phyloP scores from a whole-genome alignment of 257 asterid species.

The Eustoma russellianum region DNA sequence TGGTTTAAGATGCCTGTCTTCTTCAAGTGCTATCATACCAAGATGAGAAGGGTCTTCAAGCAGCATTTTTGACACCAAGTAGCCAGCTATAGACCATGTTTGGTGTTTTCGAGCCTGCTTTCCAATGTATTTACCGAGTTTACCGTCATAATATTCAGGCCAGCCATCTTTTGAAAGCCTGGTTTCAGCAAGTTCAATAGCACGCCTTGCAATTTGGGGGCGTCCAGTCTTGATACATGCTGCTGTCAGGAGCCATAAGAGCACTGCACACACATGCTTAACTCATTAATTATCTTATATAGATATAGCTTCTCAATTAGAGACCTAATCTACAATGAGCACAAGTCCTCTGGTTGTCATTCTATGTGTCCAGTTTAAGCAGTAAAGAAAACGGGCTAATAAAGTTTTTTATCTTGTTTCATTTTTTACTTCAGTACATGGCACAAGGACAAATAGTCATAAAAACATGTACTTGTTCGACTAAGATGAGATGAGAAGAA shows the following conservation, averaged over 20 bases:
- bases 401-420: no score
- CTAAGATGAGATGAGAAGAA: no score
- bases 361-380: no score
- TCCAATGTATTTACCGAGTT: constrained; percentile 44
- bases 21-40: constrained; percentile 56
- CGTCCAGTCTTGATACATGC: constrained; percentile 63
- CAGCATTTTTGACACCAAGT: constrained; percentile 60
- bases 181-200: constrained; percentile 45
- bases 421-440: no score
- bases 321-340: not conserved
- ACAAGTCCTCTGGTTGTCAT: no score
- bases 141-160: constrained; percentile 69
- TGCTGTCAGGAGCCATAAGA: constrained; percentile 56
- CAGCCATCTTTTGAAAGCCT: constrained; percentile 55
- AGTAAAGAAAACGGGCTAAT: no score
- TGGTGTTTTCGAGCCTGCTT: constrained; percentile 57
- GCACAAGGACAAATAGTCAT: no score
- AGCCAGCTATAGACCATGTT: constrained; percentile 63
- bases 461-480: no score
- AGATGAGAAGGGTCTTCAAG: constrained; percentile 63
- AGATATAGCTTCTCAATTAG: not conserved
- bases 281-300: constrained; percentile 1
- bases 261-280: constrained; percentile 36
- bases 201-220: constrained; percentile 57
- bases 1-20: constrained; percentile 48